Conservation (phyloP, 2,329 filamentous ascomycete species). For the Sarocladium strictum region DNA sequence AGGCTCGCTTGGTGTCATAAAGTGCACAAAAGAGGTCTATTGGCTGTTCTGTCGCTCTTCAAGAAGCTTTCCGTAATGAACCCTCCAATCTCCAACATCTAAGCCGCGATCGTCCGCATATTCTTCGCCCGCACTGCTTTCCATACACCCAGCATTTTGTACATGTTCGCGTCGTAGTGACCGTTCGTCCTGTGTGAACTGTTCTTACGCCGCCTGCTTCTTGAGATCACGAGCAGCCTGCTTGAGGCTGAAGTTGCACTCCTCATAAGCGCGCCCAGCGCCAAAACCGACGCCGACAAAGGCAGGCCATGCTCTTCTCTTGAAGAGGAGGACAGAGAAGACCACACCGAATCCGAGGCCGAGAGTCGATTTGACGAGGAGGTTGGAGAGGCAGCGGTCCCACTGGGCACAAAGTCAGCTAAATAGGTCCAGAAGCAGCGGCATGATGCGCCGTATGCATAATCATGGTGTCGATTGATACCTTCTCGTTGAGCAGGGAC, state of each 20-base stretch:
- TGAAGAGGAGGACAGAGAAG: conserved; percentile 97
- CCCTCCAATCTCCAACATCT: background rate
- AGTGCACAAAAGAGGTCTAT: conserved; percentile 7
- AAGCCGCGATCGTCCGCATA: background rate
- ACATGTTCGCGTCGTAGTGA: background rate
- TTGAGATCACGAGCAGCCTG: conserved; percentile 53
- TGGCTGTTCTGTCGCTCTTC: conserved; percentile 5
- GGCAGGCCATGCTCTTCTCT: conserved; percentile 96
- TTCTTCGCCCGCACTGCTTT: background rate
- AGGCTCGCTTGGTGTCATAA: background rate
- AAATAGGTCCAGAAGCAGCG: conserved; percentile 11
- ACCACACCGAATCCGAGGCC: conserved; percentile 96
- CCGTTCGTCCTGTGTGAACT: background rate
- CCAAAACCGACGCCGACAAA: conserved; percentile 92
- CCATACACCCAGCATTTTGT: background rate
- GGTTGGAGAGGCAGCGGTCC: conserved; percentile 96
- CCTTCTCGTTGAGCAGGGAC: conserved; percentile 98
- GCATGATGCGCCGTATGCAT: background rate
- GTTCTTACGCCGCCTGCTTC: conserved; percentile 20
- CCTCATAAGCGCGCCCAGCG: conserved; percentile 93
- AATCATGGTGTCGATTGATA: conserved; percentile 34
- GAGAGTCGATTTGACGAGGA: conserved; percentile 93
- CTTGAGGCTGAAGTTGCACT: conserved; percentile 82
- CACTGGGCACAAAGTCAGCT: conserved; percentile 55
- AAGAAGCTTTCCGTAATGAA: background rate